phyloP scores from a whole-genome alignment of 805 yeast genomes.

The Brettanomyces naardenensis region DNA sequence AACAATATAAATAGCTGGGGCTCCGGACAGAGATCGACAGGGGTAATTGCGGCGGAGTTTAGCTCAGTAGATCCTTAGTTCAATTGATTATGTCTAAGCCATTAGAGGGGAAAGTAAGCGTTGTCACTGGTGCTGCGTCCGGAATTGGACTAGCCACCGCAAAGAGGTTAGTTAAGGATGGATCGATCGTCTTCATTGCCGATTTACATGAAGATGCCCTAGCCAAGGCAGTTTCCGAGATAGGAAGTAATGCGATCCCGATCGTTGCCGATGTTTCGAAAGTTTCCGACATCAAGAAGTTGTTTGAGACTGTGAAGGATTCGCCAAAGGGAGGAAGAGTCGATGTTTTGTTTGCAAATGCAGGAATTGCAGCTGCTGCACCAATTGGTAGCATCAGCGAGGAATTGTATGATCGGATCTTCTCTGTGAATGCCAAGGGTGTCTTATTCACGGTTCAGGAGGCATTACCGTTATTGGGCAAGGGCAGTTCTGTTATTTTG shows the following conservation, averaged over 20 bases:
- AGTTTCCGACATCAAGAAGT: neutral
- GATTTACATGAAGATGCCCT: conserved; percentile 6
- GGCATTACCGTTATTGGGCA: neutral
- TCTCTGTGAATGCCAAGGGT: neutral
- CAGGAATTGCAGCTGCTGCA: neutral
- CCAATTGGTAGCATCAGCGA: neutral
- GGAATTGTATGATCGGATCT: neutral
- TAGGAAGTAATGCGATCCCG: neutral
- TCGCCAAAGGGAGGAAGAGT: neutral
- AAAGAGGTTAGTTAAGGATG: neutral
- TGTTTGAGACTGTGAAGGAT: too few species aligned
- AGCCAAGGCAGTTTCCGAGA: neutral
- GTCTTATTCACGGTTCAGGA: neutral
- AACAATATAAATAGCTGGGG: too few species aligned
- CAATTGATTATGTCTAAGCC: too few species aligned
- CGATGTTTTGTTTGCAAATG: neutral
- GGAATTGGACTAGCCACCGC: neutral
- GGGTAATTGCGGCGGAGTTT: too few species aligned
- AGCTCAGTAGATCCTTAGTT: too few species aligned
- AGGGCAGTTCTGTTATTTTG: too few species aligned
- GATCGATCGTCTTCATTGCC: neutral
- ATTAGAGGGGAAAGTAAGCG: conserved; percentile 4
- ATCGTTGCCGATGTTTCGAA: neutral
- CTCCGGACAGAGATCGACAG: too few species aligned
- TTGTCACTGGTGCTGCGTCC: neutral